These are phyloP conservation scores for Myriosclerotinia scirpicola DNA, from an alignment of 2,329 filamentous ascomycete genomes.

Conservation along the genomic window DNA sequence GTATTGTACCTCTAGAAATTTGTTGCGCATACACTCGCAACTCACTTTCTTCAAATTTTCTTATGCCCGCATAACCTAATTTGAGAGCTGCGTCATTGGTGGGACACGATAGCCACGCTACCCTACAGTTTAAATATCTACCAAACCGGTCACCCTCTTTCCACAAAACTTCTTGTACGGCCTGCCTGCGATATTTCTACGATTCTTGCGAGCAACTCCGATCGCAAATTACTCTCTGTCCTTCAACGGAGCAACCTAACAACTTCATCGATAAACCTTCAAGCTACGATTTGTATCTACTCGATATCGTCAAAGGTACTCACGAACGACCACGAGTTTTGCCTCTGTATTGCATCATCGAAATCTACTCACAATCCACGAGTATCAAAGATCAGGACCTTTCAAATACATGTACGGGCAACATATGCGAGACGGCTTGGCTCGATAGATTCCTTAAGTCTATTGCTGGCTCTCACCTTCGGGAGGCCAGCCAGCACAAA, in stretches of 20 bases:
- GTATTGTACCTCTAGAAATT: neutral
- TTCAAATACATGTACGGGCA: neutral
- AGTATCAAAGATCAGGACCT: too few species aligned
- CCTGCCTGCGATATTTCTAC: neutral
- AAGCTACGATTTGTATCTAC: conserved; percentile 2
- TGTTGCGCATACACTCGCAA: neutral
- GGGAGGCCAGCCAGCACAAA: conserved; percentile 8
- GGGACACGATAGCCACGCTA: conserved; percentile 14
- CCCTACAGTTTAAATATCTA: conserved; percentile 13
- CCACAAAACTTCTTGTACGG: neutral
- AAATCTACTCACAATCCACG: neutral
- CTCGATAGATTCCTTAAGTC: neutral
- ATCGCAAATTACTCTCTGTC: neutral
- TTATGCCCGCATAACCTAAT: neutral
- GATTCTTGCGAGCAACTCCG: neutral
- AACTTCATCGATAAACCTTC: neutral
- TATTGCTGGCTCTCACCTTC: conserved; percentile 20
- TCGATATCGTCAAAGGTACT: neutral
- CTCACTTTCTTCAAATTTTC: neutral
- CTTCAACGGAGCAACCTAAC: neutral
- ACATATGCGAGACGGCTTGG: neutral
- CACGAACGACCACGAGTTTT: neutral
- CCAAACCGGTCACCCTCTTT: neutral
- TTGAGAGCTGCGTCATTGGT: conserved; percentile 13
- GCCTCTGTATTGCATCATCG: neutral